Conservation (phyloP, 2,329 filamentous ascomycete genomes). For the Trichophyton rubrum region DNA sequence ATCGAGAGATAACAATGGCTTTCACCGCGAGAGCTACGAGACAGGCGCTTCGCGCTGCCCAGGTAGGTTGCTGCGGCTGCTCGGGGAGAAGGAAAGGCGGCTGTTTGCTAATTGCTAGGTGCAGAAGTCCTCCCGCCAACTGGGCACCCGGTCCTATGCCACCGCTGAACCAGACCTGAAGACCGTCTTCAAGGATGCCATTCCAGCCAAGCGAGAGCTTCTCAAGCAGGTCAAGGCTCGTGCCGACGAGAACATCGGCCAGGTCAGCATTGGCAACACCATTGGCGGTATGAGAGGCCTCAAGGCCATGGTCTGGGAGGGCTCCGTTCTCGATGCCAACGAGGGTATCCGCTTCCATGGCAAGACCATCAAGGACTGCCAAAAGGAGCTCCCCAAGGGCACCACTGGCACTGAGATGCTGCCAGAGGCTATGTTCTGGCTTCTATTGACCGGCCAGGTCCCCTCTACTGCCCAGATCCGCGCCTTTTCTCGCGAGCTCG, state of each 20-base stretch:
- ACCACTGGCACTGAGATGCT: slow-evolving; percentile 81
- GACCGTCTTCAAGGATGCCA: slow-evolving; percentile 65
- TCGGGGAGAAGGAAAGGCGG: background rate
- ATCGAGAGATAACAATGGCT: slow-evolving; percentile 18
- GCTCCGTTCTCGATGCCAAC: slow-evolving; percentile 88
- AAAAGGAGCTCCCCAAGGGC: slow-evolving; percentile 84
- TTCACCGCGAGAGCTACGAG: slow-evolving; percentile 27
- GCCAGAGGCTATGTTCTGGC: slow-evolving; percentile 99
- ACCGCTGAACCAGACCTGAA: slow-evolving; percentile 80
- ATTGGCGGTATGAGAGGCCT: slow-evolving; percentile 95
- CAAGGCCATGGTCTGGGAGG: slow-evolving; percentile 98
- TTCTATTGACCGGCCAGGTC: slow-evolving; percentile 84
- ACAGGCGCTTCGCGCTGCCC: slow-evolving; percentile 27
- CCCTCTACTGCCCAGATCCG: slow-evolving; percentile 74
- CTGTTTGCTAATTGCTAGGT: slow-evolving; percentile 4
- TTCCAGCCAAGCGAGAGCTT: slow-evolving; percentile 86
- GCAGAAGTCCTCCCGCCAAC: slow-evolving; percentile 14
- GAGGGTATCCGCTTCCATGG: slow-evolving; percentile 98
- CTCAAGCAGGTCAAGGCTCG: slow-evolving; percentile 87
- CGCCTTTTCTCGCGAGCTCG: slow-evolving; percentile 69
- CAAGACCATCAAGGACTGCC: slow-evolving; percentile 95
- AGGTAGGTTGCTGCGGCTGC: slow-evolving; percentile 18
- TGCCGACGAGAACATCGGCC: slow-evolving; percentile 68
- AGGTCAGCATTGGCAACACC: slow-evolving; percentile 87
- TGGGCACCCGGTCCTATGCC: slow-evolving; percentile 33